Percentiles rank a stretch among this genome's conserved stretches.
Conservation (phyloP, 2,329 filamentous ascomycete genomes). For the Verticillium tricorpus region DNA sequence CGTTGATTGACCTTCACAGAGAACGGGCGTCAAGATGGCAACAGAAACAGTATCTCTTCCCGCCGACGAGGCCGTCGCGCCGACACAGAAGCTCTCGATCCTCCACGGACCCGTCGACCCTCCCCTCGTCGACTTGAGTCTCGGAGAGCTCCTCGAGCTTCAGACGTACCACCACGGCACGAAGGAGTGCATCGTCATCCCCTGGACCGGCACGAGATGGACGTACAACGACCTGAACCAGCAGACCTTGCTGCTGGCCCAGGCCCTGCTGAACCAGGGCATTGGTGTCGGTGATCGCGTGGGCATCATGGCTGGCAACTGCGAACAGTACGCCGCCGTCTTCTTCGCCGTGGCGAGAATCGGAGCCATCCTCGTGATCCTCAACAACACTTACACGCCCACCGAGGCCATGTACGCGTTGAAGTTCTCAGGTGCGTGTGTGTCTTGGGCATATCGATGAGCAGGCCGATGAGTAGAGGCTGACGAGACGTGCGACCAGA, state of each 20-base stretch:
- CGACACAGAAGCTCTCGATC: slow-evolving; percentile 46
- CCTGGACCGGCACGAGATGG: slow-evolving; percentile 73
- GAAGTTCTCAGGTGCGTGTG: slow-evolving; percentile 57
- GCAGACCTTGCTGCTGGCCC: slow-evolving; percentile 57
- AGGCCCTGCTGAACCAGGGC: slow-evolving; percentile 62
- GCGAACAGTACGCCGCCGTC: slow-evolving; percentile 75
- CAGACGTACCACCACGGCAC: slow-evolving; percentile 63
- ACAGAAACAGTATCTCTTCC: slow-evolving; percentile 21
- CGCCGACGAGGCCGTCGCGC: slow-evolving; percentile 17
- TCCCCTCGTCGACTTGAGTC: slow-evolving; percentile 64
- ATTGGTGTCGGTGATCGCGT: slow-evolving; percentile 66
- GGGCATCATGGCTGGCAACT: slow-evolving; percentile 72
- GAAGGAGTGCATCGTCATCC: slow-evolving; percentile 66
- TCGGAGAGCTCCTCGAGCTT: slow-evolving; percentile 67
- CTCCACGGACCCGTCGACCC: slow-evolving; percentile 66
- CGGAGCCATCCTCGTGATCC: slow-evolving; percentile 66
- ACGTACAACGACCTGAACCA: slow-evolving; percentile 62
- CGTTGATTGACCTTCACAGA: background rate
- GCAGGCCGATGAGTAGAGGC: background rate
- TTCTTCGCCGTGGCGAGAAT: slow-evolving; percentile 69
- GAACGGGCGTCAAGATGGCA: slow-evolving; percentile 18
- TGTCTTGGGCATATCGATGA: background rate
- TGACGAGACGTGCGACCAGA: slow-evolving; percentile 34
- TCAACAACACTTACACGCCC: slow-evolving; percentile 79
- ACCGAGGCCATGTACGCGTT: slow-evolving; percentile 68